Evolutionary conservation across 2,329 filamentous ascomycete species (phyloP).

Genomic region (Cladosporium cucumerinum): DNA sequence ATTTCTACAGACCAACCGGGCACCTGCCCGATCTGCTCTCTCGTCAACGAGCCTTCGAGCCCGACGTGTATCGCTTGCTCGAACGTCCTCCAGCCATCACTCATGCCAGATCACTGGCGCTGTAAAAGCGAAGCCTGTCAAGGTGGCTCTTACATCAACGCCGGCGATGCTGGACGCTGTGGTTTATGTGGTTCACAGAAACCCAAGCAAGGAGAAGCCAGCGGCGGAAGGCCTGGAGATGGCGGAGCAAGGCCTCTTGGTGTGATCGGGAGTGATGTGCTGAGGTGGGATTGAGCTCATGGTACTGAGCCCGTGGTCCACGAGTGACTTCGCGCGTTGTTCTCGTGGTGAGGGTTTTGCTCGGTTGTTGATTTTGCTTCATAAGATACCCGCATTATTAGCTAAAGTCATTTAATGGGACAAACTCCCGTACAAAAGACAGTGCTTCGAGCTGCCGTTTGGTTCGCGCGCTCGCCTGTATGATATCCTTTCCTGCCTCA

Average conservation of each 20-base stretch:
- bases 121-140: constrained; percentile 58
- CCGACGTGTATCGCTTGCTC: constrained; percentile 66
- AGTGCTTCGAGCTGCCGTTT: neutral
- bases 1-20: neutral
- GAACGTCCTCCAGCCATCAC: constrained; percentile 60
- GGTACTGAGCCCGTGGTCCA: neutral
- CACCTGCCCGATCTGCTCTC: constrained; percentile 62
- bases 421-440: neutral
- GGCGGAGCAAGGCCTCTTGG: constrained; percentile 21
- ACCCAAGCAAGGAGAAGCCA: constrained; percentile 16
- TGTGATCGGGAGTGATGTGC: constrained; percentile 28
- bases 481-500: neutral
- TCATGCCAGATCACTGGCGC: constrained; percentile 59
- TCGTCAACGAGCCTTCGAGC: constrained; percentile 54
- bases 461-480: neutral
- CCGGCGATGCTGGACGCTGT: constrained; percentile 66
- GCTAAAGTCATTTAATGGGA: neutral
- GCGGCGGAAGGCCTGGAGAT: neutral
- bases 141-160: constrained; percentile 61
- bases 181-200: constrained; percentile 60
- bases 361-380: neutral
- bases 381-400: neutral
- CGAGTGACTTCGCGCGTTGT: neutral
- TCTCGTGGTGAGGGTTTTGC: neutral
- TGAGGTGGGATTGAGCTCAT: constrained; percentile 33